Base-by-base conservation (phyloP, 208 protist species). In the Endotrypanum monterogeii region DNA sequence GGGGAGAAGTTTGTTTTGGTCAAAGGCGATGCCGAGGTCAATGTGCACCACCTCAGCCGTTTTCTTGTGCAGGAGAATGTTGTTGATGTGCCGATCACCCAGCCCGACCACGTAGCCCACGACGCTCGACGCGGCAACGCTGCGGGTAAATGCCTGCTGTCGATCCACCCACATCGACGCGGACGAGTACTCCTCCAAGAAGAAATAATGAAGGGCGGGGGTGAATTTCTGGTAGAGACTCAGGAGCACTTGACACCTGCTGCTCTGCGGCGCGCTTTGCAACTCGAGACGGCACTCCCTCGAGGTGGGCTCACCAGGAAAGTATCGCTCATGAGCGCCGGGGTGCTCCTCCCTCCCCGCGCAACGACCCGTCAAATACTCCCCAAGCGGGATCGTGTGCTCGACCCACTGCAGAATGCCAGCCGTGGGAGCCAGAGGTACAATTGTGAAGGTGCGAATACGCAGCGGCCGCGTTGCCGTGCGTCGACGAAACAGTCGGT, bases 41-140 rank as follows among this genome's bases (percentile, higher is more conserved):
- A 99, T 99, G 71, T 99, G 96, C 41, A 99, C 87, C 35, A 98
- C 69, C 73, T 99, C 94, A 3, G 90, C 98, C 0, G 91, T 95
- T 25, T 68, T 69, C 8, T 63, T 76, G 76, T 99, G 97, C 14
- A 99, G 79, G 1, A 99, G 86, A 12, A 99, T 89, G 84, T 99
- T 99, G 71, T 94, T 92, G 48, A 80, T 71, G 82, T 99, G 98
- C 23, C 98, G 88, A 79, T 99, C 98, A 8, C 98, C 98, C 18
- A 99, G 87, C 18, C 98, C 98, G 3, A 99, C 81, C 9, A 98
- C 54, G 88, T 98, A 99, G 48, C 98, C 98, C 16, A 99, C 78
- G 61, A 99, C 97, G 55, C 88, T 96, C 57, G 76, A 89, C 1
- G 86, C 80, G 0, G 98, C 98, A 0, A 97, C 89, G 77, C 92